Evolutionary conservation across 164 flowering plant species (phyloP), one percentile per base, ranked within the genome.

Genomic region (Cinnamomum micranthum): DNA sequence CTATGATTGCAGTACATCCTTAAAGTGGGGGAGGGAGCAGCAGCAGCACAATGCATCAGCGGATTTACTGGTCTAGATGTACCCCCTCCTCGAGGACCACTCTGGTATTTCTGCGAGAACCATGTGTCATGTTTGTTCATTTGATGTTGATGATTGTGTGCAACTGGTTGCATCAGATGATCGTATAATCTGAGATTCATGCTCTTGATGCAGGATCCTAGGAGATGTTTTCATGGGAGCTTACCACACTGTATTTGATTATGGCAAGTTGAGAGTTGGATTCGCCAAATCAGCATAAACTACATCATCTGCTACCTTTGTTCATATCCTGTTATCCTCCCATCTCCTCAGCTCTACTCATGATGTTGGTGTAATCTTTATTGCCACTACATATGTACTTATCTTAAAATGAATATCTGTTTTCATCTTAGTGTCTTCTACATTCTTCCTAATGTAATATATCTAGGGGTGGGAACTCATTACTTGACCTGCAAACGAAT

Each of bases 21-120:
- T 24, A 83, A 87, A 77, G 87, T 86, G 59, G 93, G 91, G 3
- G 90, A 89, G 60, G 92, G 92, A 25, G 76, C 73, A 69, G 79
- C 73, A 69, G 79, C 74, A 72, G 83, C 90, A 35, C 91, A 89
- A 77, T 91, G 95, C 88, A 86, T 88, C 7, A 91, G 93, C 71
- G 92, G 93, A 67, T 91, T 91, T 70, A 83, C 76, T 20, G 93
- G 90, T 65, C 73, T 91, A 71, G 95, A 91, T 73, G 82, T 91
- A 14, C 79, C 91, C 6, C 90, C 91, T 50, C 92, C 91, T 52
- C 90, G 87, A 11, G 92, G 92, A 28, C 91, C 95, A 71, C 86
- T 86, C 78, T 88, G 91, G 91, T 88, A 86, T 12, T 52, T 52
- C 15, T 4, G 19, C 17, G 3, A 52, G 59, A 52, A 2, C 59